A percentile compares a stretch with the other conserved stretches of the same genome.
phyloP scores from a whole-genome alignment of 805 yeast species.

The Metschnikowia santaceciliae region DNA sequence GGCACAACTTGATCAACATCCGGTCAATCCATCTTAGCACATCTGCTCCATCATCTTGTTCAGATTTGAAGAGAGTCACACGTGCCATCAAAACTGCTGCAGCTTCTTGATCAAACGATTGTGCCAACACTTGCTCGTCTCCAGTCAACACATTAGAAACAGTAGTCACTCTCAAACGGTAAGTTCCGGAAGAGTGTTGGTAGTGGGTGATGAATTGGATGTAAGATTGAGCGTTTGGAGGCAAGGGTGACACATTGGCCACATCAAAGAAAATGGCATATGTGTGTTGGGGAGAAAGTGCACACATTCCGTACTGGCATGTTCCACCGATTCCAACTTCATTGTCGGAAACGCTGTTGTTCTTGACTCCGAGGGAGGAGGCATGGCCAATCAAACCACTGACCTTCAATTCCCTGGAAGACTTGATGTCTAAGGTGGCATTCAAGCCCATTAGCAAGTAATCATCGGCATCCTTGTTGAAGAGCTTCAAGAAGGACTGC shows the following conservation, averaged over 20 bases:
- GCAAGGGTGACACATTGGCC: constrained; percentile 41
- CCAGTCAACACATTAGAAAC: constrained; percentile 54
- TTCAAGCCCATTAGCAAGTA: constrained; percentile 86
- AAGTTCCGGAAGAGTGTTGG: constrained; percentile 93
- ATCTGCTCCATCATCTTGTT: constrained; percentile 84
- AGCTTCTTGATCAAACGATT: constrained; percentile 96
- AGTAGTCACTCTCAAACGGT: constrained; percentile 87
- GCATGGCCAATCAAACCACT: constrained; percentile 95
- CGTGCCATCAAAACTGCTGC: constrained; percentile 94
- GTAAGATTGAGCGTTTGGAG: constrained; percentile 46
- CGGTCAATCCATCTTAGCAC: constrained; percentile 93
- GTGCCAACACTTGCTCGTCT: constrained; percentile 45
- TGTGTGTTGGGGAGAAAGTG: constrained; percentile 82
- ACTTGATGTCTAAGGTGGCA: constrained; percentile 82
- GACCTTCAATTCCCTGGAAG: constrained; percentile 81
- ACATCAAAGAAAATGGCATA: constrained; percentile 90
- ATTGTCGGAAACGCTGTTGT: constrained; percentile 79
- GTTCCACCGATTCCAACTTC: constrained; percentile 95
- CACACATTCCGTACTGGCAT: constrained; percentile 79
- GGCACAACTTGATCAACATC: constrained; percentile 83
- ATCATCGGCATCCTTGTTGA: constrained; percentile 83
- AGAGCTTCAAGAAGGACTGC: constrained; percentile 83
- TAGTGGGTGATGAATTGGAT: constrained; percentile 89
- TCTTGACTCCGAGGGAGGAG: constrained; percentile 62
- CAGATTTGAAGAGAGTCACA: constrained; percentile 78